These are phyloP conservation scores for Xerophyta viscosa DNA, from an alignment of 106 monocot genomes.

Conservation along the genomic window DNA sequence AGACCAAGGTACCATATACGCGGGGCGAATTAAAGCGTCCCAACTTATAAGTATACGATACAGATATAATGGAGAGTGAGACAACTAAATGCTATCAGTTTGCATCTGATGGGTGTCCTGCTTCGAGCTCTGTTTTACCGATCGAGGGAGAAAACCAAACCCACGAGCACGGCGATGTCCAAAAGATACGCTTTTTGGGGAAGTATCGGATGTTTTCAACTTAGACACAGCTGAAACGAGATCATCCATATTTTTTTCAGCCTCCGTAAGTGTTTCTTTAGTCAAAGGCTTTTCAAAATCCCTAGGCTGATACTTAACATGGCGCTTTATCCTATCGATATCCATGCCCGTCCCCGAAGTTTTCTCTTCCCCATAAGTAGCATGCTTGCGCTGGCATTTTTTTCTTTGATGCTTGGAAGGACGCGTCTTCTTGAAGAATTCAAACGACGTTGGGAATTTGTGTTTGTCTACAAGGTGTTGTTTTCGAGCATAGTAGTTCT, in stretches of 20 bases:
- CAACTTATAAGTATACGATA: too few relatives aligned
- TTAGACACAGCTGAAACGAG: conserved; percentile 75
- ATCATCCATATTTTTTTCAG: conserved; percentile 49
- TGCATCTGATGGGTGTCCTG: conserved; percentile 14
- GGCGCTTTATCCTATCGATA: conserved; percentile 15
- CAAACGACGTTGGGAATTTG: conserved; percentile 70
- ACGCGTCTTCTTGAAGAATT: conserved; percentile 72
- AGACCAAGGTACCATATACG: too few relatives aligned
- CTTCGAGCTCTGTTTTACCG: conserved; percentile 36
- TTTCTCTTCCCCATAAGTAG: conserved; percentile 3
- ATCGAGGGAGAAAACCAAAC: conserved; percentile 65
- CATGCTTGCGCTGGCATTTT: conserved; percentile 36
- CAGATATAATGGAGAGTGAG: too few relatives aligned
- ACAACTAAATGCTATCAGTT: too few relatives aligned
- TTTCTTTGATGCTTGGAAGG: conserved; percentile 63
- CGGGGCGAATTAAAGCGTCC: too few relatives aligned
- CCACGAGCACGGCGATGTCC: conserved; percentile 56
- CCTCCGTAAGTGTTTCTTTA: conserved; percentile 30
- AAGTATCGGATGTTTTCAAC: conserved; percentile 57
- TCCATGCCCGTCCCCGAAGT: conserved; percentile 24
- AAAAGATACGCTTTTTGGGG: conserved; percentile 57
- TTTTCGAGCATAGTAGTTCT: conserved; percentile 72
- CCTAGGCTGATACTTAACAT: conserved; percentile 16
- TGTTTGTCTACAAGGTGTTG: conserved; percentile 90
- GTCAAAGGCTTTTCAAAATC: conserved; percentile 3